Percentiles rank a stretch among this genome's conserved stretches.
Conservation (phyloP, 345 rosid genomes). For the Gossypium arboreum region DNA sequence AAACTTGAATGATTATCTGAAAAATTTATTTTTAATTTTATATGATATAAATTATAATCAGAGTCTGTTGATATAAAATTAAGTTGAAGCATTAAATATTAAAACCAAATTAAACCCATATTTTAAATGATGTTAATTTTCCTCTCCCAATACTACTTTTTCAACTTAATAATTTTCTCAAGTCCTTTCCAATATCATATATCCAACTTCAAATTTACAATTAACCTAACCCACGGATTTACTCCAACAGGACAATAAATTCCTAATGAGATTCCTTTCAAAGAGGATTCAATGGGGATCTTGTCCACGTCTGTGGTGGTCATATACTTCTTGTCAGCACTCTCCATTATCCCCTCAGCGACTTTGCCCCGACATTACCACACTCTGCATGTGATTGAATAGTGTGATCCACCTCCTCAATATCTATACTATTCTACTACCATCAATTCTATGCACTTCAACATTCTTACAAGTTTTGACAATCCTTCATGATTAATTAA, state of each 20-base stretch:
- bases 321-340: conserved; percentile 17
- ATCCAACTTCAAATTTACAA: no score
- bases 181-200: no score
- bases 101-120: no score
- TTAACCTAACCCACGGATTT: not conserved
- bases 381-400: conserved; percentile 24
- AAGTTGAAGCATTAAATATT: no score
- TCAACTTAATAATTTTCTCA: no score
- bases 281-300: conserved; percentile 16
- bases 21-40: no score
- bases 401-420: not conserved
- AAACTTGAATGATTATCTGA: no score
- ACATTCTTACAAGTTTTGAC: not conserved
- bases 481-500: not conserved
- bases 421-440: not conserved
- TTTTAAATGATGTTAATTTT: no score
- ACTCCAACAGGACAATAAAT: not conserved
- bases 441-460: not conserved
- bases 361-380: not conserved
- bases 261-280: not conserved
- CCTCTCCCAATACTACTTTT: no score
- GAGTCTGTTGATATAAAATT: no score
- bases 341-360: not conserved
- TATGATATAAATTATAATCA: no score
- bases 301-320: conserved; percentile 27